Evolutionary conservation across 495 filamentous ascomycete genomes (phyloP).

Genomic region (Pseudomonodictys pantanalensis): DNA sequence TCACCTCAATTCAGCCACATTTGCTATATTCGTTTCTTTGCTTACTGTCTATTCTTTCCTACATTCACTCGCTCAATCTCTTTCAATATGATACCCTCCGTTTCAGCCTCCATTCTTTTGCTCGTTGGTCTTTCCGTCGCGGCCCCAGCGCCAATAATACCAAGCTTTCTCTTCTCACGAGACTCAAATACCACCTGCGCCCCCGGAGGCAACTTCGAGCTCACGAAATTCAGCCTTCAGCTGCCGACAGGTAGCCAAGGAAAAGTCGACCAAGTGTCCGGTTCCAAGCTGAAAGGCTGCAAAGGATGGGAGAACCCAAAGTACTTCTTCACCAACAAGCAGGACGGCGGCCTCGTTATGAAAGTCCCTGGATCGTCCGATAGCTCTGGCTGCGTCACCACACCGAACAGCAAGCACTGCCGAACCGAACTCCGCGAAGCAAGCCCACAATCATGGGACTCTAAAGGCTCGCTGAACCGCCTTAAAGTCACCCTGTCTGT

Average conservation of each 20-base stretch:
- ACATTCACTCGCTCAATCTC: not conserved
- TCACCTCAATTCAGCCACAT: no score
- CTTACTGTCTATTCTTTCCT: not conserved
- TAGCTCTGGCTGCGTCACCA: conserved; percentile 41
- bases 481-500: conserved; percentile 38
- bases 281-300: conserved; percentile 39
- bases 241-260: conserved; percentile 41
- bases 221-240: conserved; percentile 33
- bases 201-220: conserved; percentile 45
- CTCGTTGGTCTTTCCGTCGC: not conserved
- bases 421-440: conserved; percentile 45
- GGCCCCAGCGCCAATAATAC: not conserved
- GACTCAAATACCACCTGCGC: conserved; percentile 35
- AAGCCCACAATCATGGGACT: conserved; percentile 34
- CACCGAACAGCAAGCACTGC: conserved; percentile 43
- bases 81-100: not conserved
- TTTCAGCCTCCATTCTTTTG: conserved; percentile 1
- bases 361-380: conserved; percentile 36
- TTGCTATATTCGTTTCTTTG: not conserved
- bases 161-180: not conserved
- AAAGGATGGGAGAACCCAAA: conserved; percentile 37
- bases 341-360: conserved; percentile 40
- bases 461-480: conserved; percentile 36
- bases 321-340: conserved; percentile 42
- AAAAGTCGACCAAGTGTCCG: conserved; percentile 32